These are phyloP conservation scores for Ammopiptanthus mongolicus DNA, from an alignment of 306 rosid genomes.

Conservation along the genomic window DNA sequence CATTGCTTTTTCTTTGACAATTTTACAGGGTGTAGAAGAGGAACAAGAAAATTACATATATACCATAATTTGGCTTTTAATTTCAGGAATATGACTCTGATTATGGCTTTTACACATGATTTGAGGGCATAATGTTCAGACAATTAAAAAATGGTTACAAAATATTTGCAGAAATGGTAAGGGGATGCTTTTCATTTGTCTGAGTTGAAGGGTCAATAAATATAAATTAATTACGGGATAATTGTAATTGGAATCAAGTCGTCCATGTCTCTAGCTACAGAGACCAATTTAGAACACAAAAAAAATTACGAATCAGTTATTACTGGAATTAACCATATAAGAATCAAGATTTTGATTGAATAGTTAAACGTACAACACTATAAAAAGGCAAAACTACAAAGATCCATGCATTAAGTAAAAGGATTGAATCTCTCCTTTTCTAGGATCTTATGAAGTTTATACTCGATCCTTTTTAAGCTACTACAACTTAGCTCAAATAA, in stretches of 20 bases:
- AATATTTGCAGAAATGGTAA: not conserved
- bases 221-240: not conserved
- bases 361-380: not conserved
- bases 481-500: too few relatives aligned
- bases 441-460: too few relatives aligned
- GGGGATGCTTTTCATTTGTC: not conserved
- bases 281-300: not conserved
- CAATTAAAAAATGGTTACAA: not conserved
- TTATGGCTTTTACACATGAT: not conserved
- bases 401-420: not conserved
- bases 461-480: too few relatives aligned
- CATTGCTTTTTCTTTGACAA: not conserved
- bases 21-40: not conserved
- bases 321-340: not conserved
- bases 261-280: not conserved
- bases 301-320: not conserved
- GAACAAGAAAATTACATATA: not conserved
- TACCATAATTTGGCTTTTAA: not conserved
- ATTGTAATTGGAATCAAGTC: not conserved
- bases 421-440: not conserved
- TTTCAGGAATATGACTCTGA: not conserved
- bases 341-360: not conserved
- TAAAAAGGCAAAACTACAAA: not conserved
- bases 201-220: not conserved
- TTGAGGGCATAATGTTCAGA: not conserved